These are phyloP conservation scores for Erodium trifolium DNA, from an alignment of 441 rosid species.

Conservation along the genomic window DNA sequence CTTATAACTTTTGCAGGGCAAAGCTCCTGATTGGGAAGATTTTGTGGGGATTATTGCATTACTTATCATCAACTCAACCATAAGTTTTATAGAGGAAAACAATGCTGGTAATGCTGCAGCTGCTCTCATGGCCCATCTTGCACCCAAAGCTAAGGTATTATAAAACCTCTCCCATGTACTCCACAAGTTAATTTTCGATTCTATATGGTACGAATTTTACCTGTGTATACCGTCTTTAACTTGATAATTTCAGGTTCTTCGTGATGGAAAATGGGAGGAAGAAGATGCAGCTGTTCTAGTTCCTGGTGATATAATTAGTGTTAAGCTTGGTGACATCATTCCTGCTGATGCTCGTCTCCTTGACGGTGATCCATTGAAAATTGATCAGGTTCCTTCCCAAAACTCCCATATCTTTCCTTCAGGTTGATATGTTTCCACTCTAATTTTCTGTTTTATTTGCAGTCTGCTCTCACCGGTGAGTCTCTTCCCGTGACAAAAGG, in stretches of 20 bases:
- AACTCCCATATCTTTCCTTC: too few species aligned
- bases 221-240: neutral
- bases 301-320: slow-evolving; percentile 58
- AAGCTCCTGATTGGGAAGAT: neutral
- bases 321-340: slow-evolving; percentile 58
- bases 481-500: slow-evolving; percentile 35
- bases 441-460: slow-evolving; percentile 18
- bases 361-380: slow-evolving; percentile 40
- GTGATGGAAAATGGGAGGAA: slow-evolving; percentile 57
- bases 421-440: neutral
- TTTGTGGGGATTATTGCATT: slow-evolving; percentile 41
- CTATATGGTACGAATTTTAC: too few species aligned
- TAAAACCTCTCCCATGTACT: too few species aligned
- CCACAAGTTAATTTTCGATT: too few species aligned
- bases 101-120: slow-evolving; percentile 73
- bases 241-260: slow-evolving; percentile 32
- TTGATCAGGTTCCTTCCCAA: slow-evolving; percentile 52
- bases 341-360: slow-evolving; percentile 70
- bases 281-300: slow-evolving; percentile 63
- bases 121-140: slow-evolving; percentile 69
- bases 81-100: slow-evolving; percentile 65
- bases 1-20: slow-evolving; percentile 17
- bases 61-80: slow-evolving; percentile 57
- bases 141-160: slow-evolving; percentile 40
- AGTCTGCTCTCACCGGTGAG: slow-evolving; percentile 49